A percentile compares a stretch with the other conserved stretches of the same genome.
Evolutionary conservation across 139 green algal species (phyloP).

Genomic region (Asterochloris erici): DNA sequence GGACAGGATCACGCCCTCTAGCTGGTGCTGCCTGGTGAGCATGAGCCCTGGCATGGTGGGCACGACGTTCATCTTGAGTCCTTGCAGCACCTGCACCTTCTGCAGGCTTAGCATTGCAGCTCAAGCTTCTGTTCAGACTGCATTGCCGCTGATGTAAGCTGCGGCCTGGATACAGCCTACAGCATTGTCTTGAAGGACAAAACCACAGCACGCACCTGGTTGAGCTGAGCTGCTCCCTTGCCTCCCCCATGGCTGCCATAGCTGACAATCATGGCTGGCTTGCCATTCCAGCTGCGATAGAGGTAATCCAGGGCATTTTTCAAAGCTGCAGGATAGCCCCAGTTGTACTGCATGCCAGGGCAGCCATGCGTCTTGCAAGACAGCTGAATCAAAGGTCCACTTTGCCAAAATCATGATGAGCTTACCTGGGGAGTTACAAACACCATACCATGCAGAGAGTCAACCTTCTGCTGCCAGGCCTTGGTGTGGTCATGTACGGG

Average conservation of each 20-base stretch:
- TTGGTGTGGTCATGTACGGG: slow-evolving; percentile 11
- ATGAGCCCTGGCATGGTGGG: not conserved
- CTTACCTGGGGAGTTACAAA: slow-evolving; percentile 11
- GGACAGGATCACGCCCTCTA: not conserved
- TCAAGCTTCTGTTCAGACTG: too few relatives aligned
- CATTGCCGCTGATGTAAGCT: too few relatives aligned
- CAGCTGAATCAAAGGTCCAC: too few relatives aligned
- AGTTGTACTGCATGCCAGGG: slow-evolving; percentile 3
- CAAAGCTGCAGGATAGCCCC: slow-evolving; percentile 9
- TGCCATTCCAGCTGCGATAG: not conserved
- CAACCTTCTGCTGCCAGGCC: slow-evolving; percentile 5
- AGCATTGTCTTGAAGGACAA: too few relatives aligned
- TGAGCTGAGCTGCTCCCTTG: not conserved
- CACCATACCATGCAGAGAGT: not conserved
- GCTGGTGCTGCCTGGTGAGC: not conserved
- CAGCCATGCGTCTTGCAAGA: not conserved
- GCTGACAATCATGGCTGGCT: slow-evolving; percentile 5
- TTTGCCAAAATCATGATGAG: too few relatives aligned
- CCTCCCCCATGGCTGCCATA: slow-evolving; percentile 2
- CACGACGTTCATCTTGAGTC: not conserved
- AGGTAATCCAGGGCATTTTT: slow-evolving; percentile 8
- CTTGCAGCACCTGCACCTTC: not conserved
- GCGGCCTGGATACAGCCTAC: too few relatives aligned
- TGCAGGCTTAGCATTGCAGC: not conserved
- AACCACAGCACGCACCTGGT: not conserved